These are phyloP conservation scores for Selaginella tamariscina DNA, from an alignment of 75 land plant species.

Conservation along the genomic window DNA sequence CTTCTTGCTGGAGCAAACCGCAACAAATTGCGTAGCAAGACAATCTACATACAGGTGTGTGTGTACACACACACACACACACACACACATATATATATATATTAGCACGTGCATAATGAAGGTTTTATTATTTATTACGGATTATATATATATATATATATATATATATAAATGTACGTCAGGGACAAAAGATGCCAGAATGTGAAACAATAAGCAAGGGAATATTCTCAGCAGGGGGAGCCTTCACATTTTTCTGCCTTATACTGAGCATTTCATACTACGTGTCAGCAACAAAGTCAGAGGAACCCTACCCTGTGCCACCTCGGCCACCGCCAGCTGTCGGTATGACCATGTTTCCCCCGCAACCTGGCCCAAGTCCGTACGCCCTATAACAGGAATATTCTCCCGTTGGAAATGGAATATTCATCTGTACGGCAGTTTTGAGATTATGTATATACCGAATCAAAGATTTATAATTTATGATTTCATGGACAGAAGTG, in stretches of 20 bases:
- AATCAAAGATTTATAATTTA: neutral
- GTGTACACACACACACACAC: too few relatives aligned
- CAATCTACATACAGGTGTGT: constrained; percentile 15
- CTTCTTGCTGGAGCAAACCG: constrained; percentile 30
- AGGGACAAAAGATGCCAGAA: constrained; percentile 15
- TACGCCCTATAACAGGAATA: neutral
- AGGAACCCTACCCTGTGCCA: neutral
- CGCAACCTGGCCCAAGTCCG: neutral
- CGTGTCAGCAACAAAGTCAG: constrained; percentile 7
- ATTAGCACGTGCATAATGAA: too few relatives aligned
- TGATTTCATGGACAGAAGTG: neutral
- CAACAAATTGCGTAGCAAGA: constrained; percentile 16
- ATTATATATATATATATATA: too few relatives aligned
- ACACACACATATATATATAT: too few relatives aligned
- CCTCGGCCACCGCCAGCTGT: neutral
- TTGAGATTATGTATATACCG: neutral
- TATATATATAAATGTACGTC: too few relatives aligned
- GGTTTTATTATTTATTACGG: too few relatives aligned
- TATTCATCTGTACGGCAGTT: neutral
- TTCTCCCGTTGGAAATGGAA: neutral
- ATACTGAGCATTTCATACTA: constrained; percentile 20
- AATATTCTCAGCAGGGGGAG: constrained; percentile 27
- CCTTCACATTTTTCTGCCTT: constrained; percentile 26
- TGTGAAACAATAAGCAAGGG: constrained; percentile 25
- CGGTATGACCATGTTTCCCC: neutral